Base-by-base conservation (phyloP, 2,329 filamentous ascomycete genomes). In the Boeremia lycopersici region DNA sequence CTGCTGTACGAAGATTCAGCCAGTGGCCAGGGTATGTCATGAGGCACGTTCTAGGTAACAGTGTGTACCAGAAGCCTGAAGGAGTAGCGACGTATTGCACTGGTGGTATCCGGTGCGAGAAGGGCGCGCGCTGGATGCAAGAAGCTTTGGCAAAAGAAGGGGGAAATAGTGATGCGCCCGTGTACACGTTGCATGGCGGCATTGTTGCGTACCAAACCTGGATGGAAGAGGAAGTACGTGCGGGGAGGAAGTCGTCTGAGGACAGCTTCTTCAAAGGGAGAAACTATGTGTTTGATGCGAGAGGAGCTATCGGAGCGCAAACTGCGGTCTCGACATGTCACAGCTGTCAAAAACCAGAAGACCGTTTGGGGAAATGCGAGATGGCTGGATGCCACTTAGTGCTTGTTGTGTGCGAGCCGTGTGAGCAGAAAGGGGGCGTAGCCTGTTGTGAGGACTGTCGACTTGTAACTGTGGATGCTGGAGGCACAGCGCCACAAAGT, bases 41-140 rank as follows among this genome's bases (percentile, higher is more conserved):
- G 12, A 54, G 51, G 33, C 58, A 66, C 48, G 53, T 65, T 10
- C 38, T 61, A 2, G 59, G 57, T n/a, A 54, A 56, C 10, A 52
- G 59, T 6, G 29, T 41, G 17, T 55, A 33, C 36, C 55, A 50
- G 34, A 62, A 61, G 23, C 52, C 60, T 3, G 28, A 46, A 36
- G 52, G 52, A 1, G 56, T 68, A 31, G 55, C 63, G 35, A 66
- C 64, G 7, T 68, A 68, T 35, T 68, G 64, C 30, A 68, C 64
- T 0, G 64, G 64, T 19, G 64, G 64, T 1, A 66, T 68, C 12
- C 50, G 64, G 10, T 68, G 64, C 35, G 64, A 68, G 36, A 68
- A 68, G 28, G 63, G 61, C 19, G 64, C 62, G n/a, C 53, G 64
- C 13, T 68, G 63, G 63, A 68, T 68, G 64, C 57, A 64, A 36